These are phyloP conservation scores for Botrytis aclada DNA, from an alignment of 2,329 filamentous ascomycete species.

Conservation along the genomic window DNA sequence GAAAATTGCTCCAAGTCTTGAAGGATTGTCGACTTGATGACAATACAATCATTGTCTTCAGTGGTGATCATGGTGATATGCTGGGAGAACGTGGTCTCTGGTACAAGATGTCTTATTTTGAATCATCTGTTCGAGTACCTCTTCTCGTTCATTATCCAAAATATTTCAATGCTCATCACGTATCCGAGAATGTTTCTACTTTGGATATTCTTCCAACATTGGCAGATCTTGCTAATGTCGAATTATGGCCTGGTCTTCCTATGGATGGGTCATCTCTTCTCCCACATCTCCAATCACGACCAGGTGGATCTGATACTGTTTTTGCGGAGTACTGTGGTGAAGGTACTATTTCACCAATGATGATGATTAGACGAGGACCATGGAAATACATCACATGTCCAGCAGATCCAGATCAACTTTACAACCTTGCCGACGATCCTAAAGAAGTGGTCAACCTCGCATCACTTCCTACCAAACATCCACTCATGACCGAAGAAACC, in stretches of 20 bases:
- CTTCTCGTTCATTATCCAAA: constrained; percentile 80
- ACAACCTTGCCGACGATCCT: constrained; percentile 68
- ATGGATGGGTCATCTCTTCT: constrained; percentile 82
- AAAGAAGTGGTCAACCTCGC: constrained; percentile 41
- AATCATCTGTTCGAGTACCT: constrained; percentile 84
- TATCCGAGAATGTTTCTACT: constrained; percentile 82
- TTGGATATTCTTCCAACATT: constrained; percentile 88
- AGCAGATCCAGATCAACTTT: constrained; percentile 80
- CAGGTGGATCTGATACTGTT: constrained; percentile 76
- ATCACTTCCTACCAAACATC: constrained; percentile 39
- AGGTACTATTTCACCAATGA: constrained; percentile 80
- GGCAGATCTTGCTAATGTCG: constrained; percentile 74
- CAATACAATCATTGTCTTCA: constrained; percentile 89
- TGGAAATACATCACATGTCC: constrained; percentile 93
- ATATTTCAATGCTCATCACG: constrained; percentile 70
- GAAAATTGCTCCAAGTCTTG: constrained; percentile 72
- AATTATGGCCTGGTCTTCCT: constrained; percentile 67
- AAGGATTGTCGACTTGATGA: constrained; percentile 77
- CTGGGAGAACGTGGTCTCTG: constrained; percentile 86
- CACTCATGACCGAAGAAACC: constrained; percentile 37
- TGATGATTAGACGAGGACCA: constrained; percentile 86
- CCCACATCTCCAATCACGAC: constrained; percentile 66
- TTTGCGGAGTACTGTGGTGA: constrained; percentile 94
- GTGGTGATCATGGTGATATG: constrained; percentile 94
- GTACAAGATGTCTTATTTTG: constrained; percentile 99